phyloP scores from a whole-genome alignment of 176 grass and related monocot species.

The Canna indica region DNA sequence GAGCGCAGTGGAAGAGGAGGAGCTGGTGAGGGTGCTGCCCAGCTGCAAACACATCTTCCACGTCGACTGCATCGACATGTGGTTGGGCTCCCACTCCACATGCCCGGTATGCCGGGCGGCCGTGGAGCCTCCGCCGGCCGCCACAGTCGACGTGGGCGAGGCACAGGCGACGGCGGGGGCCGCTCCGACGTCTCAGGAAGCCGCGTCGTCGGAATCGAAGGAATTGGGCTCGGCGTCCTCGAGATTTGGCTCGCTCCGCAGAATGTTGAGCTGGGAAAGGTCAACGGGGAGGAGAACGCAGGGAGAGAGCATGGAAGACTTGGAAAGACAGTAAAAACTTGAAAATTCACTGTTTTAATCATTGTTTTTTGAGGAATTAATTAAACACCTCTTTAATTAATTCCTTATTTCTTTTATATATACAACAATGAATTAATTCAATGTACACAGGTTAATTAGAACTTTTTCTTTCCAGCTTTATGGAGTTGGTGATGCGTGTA shows the following conservation, averaged over 20 bases:
- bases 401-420: too few relatives aligned
- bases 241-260: background rate
- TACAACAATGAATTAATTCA: background rate
- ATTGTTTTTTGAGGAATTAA: background rate
- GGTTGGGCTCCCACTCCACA: slow-evolving; percentile 7
- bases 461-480: background rate
- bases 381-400: too few relatives aligned
- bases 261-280: slow-evolving; percentile 12
- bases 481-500: too few relatives aligned
- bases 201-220: background rate
- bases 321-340: slow-evolving; percentile 11
- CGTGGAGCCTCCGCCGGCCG: background rate
- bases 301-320: background rate
- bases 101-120: slow-evolving; percentile 8
- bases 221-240: background rate
- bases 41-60: slow-evolving; percentile 10
- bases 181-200: background rate
- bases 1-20: slow-evolving; percentile 9
- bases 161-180: background rate
- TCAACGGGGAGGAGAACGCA: background rate
- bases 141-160: background rate
- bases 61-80: slow-evolving; percentile 15
- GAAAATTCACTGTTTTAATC: background rate
- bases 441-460: background rate
- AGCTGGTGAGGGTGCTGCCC: slow-evolving; percentile 1